phyloP scores from a whole-genome alignment of 1,284 basidiomycete species.

The Microstroma glucosiphilum region DNA sequence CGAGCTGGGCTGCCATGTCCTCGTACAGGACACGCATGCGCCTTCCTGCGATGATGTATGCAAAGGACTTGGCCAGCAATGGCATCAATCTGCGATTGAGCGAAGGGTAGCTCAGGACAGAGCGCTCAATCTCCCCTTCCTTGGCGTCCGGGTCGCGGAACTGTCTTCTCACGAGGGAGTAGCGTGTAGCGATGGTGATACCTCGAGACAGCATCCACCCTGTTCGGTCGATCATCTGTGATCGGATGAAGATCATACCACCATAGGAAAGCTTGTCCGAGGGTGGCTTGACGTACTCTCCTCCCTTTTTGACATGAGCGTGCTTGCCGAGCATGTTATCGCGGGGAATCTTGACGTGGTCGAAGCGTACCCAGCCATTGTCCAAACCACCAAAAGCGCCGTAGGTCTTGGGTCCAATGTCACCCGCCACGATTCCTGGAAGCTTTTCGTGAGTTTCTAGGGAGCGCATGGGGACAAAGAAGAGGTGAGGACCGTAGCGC shows the following conservation, averaged over 20 bases:
- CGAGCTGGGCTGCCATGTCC: constrained; percentile 32
- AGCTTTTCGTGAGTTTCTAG: constrained; percentile 60
- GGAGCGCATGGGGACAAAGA: constrained; percentile 56
- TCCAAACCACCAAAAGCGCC: constrained; percentile 60
- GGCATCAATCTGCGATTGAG: constrained; percentile 66
- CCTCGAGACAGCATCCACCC: constrained; percentile 63
- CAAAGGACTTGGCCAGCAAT: constrained; percentile 64
- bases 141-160: constrained; percentile 37
- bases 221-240: constrained; percentile 59
- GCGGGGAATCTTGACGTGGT: constrained; percentile 67
- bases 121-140: constrained; percentile 58
- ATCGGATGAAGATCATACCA: constrained; percentile 55
- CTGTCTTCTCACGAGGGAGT: constrained; percentile 67
- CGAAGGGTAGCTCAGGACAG: constrained; percentile 66
- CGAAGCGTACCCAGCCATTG: constrained; percentile 65
- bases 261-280: constrained; percentile 71
- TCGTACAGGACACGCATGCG: constrained; percentile 55
- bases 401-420: constrained; percentile 63
- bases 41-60: constrained; percentile 64
- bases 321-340: constrained; percentile 71
- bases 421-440: constrained; percentile 64
- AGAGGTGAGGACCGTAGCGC: constrained; percentile 69
- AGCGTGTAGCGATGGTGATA: constrained; percentile 67
- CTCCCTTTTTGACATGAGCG: constrained; percentile 64
- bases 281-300: constrained; percentile 64